Percentiles rank a stretch among this genome's conserved stretches.
Evolutionary conservation across 1,284 basidiomycete genomes (phyloP).

Genomic region (Boletus sp.): DNA sequence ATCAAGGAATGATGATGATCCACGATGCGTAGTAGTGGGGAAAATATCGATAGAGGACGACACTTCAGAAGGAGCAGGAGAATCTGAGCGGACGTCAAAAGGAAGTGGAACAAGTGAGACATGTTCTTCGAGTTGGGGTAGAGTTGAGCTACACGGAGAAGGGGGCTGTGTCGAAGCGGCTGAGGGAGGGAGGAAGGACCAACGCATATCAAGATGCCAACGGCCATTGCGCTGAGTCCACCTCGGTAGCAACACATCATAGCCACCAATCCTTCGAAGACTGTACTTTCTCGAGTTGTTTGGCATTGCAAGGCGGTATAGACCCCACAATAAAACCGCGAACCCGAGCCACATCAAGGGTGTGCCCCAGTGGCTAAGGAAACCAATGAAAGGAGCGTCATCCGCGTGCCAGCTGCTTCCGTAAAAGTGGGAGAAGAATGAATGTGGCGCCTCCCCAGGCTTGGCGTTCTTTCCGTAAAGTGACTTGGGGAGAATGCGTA

Average conservation of each 20-base stretch:
- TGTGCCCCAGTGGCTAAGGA: conserved; percentile 85
- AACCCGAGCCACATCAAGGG: conserved; percentile 79
- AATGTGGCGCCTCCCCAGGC: conserved; percentile 77
- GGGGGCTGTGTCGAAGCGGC: conserved; percentile 46
- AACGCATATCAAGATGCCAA: conserved; percentile 68
- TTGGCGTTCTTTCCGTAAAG: conserved; percentile 97
- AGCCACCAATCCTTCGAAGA: conserved; percentile 61
- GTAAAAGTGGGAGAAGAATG: conserved; percentile 95
- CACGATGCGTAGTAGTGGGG: conserved; percentile 36
- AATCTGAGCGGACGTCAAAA: conserved; percentile 53
- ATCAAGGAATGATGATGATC: conserved; percentile 43
- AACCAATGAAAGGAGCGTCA: conserved; percentile 89
- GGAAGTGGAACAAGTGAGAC: conserved; percentile 62
- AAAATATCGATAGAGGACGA: conserved; percentile 40
- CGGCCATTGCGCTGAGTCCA: conserved; percentile 63
- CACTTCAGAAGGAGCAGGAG: conserved; percentile 49
- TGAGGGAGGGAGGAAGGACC: conserved; percentile 50
- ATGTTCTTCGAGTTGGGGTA: conserved; percentile 48
- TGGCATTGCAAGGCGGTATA: conserved; percentile 56
- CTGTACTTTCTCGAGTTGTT: conserved; percentile 55
- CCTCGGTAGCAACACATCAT: conserved; percentile 72
- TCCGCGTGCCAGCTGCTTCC: conserved; percentile 96
- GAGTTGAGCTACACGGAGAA: conserved; percentile 43
- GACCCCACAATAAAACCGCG: conserved; percentile 64
- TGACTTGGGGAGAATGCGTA: conserved; percentile 89